phyloP scores from a whole-genome alignment of 1,284 basidiomycete genomes.

The Malassezia vespertilionis region DNA sequence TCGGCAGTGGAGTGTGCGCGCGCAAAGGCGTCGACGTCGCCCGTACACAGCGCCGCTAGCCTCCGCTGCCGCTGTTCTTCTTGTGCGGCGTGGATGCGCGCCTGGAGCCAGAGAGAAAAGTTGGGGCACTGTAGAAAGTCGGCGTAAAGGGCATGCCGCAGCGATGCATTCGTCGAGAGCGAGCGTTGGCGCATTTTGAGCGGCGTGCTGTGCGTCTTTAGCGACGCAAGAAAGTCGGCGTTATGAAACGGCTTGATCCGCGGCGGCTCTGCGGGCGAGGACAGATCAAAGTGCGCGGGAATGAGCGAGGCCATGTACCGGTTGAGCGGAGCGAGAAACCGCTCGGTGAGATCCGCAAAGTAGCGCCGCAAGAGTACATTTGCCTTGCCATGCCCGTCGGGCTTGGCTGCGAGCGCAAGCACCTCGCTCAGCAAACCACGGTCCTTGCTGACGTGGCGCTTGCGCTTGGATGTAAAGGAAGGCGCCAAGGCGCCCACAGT shows the following conservation, averaged over 20 bases:
- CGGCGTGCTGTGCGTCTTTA: conserved; percentile 61
- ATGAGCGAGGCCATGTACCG: conserved; percentile 70
- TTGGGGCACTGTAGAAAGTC: conserved; percentile 42
- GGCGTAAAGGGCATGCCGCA: conserved; percentile 32
- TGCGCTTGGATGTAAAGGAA: conserved; percentile 59
- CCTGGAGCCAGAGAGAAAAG: conserved; percentile 40
- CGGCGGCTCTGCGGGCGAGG: conserved; percentile 27
- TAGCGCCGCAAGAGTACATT: conserved; percentile 63
- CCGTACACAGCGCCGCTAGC: conserved; percentile 27
- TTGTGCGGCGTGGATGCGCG: conserved; percentile 27
- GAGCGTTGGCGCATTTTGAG: conserved; percentile 35
- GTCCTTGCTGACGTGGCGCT: conserved; percentile 76
- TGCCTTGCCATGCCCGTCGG: conserved; percentile 13
- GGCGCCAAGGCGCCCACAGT: conserved; percentile 26
- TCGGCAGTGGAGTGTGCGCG: conserved; percentile 29
- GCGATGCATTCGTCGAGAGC: conserved; percentile 33
- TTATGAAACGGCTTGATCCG: conserved; percentile 61
- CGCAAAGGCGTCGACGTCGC: conserved; percentile 31
- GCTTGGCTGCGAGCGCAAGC: conserved; percentile 43
- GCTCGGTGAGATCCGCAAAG: conserved; percentile 75
- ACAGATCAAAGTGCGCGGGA: conserved; percentile 24
- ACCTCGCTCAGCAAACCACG: conserved; percentile 59
- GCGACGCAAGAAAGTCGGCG: conserved; percentile 65
- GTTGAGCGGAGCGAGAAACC: conserved; percentile 79
- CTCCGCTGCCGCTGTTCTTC: conserved; percentile 36